These are phyloP conservation scores for Claviceps pazoutovae DNA, from an alignment of 2,329 filamentous ascomycete species.

Conservation along the genomic window DNA sequence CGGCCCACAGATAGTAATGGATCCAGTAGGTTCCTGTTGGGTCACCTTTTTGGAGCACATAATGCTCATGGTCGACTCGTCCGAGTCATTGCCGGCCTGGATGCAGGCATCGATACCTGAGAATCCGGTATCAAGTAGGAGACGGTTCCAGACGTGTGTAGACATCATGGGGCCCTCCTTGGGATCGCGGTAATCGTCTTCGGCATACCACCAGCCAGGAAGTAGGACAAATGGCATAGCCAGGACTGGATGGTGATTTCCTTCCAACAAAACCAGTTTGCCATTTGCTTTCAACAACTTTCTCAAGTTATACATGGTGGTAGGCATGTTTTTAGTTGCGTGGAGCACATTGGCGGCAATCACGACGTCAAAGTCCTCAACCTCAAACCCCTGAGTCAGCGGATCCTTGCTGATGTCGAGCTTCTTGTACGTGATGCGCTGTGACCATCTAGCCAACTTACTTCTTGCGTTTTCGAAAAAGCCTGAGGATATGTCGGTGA, in stretches of 20 bases:
- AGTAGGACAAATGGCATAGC: conserved; percentile 5
- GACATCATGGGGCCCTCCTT: conserved; percentile 3
- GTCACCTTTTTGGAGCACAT: conserved; percentile 2
- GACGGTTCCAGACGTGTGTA: conserved; percentile 1
- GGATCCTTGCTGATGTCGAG: conserved; percentile 16
- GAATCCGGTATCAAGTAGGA: conserved; percentile 4
- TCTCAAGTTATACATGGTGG: conserved; percentile 10
- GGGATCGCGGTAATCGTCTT: conserved; percentile 4
- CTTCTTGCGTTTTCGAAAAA: conserved; percentile 25
- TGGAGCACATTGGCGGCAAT: conserved; percentile 25
- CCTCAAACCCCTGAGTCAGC: conserved; percentile 17
- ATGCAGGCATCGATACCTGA: conserved; percentile 5
- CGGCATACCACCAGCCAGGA: conserved; percentile 5
- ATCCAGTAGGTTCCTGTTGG: background rate
- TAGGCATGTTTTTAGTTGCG: conserved; percentile 17
- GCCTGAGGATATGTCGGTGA: conserved; percentile 28
- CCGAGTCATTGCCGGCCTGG: background rate
- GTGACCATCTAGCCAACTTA: conserved; percentile 11
- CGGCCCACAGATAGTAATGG: conserved; percentile 2
- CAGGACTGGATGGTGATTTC: background rate
- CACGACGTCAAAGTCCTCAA: conserved; percentile 23
- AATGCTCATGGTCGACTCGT: background rate
- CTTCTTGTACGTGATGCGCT: conserved; percentile 12
- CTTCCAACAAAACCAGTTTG: conserved; percentile 7
- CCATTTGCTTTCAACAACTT: conserved; percentile 7